A percentile compares a stretch with the other conserved stretches of the same genome.
Conservation (phyloP, 129 eudicot genomes). For the Ambrosia trifida region DNA sequence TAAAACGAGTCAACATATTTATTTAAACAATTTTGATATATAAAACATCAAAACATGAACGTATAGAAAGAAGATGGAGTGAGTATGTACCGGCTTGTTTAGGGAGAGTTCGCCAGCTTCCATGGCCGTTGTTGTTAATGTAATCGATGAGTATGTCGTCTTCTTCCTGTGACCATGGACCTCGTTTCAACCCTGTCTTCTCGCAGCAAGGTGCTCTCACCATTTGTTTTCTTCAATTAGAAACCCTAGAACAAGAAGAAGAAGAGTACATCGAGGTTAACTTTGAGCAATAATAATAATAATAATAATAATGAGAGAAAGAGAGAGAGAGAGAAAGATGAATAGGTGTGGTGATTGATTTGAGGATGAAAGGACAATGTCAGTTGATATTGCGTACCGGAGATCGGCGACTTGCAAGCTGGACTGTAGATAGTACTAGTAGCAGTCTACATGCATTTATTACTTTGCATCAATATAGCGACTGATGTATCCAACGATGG, state of each 20-base stretch:
- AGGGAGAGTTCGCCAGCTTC: slow-evolving; percentile 92
- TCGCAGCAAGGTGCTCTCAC: slow-evolving; percentile 85
- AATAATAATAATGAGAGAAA: not conserved
- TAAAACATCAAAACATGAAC: not conserved
- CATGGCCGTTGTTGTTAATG: slow-evolving; percentile 67
- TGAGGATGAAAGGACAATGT: slow-evolving; percentile 25
- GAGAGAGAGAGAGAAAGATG: not conserved
- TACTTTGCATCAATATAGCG: slow-evolving; percentile 16
- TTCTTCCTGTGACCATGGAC: slow-evolving; percentile 87
- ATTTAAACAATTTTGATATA: too few relatives aligned
- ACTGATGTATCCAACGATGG: slow-evolving; percentile 22
- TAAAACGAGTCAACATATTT: too few relatives aligned
- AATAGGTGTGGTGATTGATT: not conserved
- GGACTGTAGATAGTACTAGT: slow-evolving; percentile 9
- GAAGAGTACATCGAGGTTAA: not conserved
- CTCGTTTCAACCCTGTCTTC: slow-evolving; percentile 73
- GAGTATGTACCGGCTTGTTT: slow-evolving; percentile 67
- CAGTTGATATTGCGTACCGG: slow-evolving; percentile 10
- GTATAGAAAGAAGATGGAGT: too few relatives aligned
- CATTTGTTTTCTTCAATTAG: slow-evolving; percentile 32
- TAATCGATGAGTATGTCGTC: slow-evolving; percentile 57
- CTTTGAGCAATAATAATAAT: not conserved
- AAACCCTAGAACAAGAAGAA: slow-evolving; percentile 12
- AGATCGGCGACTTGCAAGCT: slow-evolving; percentile 42
- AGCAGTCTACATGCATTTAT: slow-evolving; percentile 25